Evolutionary conservation across 148 eudicot genomes (phyloP).

Genomic region (Selenicereus undatus): DNA sequence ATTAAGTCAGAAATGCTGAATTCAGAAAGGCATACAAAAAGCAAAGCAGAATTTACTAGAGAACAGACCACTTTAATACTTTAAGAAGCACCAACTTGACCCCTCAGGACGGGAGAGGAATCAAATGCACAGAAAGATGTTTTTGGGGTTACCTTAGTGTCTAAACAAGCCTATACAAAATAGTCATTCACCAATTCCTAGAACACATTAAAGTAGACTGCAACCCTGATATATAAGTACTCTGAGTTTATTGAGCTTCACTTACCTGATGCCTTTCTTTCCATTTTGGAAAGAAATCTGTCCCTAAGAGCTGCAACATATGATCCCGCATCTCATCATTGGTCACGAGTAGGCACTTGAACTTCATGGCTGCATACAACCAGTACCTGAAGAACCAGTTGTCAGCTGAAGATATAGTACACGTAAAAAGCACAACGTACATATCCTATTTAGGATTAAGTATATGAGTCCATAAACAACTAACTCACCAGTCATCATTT

Average conservation of each 20-base stretch:
- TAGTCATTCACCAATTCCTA: no score
- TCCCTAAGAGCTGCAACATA: slow-evolving; percentile 74
- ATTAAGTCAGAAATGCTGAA: background rate
- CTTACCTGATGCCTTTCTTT: slow-evolving; percentile 94
- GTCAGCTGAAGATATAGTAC: slow-evolving; percentile 11
- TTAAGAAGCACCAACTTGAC: background rate
- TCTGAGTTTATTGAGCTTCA: background rate
- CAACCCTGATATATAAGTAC: background rate
- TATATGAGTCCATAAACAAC: background rate
- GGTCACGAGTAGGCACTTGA: slow-evolving; percentile 69
- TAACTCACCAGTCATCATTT: slow-evolving; percentile 88
- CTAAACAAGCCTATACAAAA: background rate
- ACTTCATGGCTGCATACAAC: slow-evolving; percentile 91
- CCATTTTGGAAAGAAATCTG: slow-evolving; percentile 91
- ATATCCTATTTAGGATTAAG: background rate
- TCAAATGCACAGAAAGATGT: background rate
- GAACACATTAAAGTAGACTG: background rate
- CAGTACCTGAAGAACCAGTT: slow-evolving; percentile 66
- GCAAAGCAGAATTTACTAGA: background rate
- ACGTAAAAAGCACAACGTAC: slow-evolving; percentile 11
- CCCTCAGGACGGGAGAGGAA: background rate
- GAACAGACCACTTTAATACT: background rate
- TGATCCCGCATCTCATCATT: slow-evolving; percentile 98
- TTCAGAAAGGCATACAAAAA: background rate
- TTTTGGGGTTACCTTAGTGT: background rate